phyloP scores from a whole-genome alignment of 257 asterid genomes.

The Marsdenia floribunda region DNA sequence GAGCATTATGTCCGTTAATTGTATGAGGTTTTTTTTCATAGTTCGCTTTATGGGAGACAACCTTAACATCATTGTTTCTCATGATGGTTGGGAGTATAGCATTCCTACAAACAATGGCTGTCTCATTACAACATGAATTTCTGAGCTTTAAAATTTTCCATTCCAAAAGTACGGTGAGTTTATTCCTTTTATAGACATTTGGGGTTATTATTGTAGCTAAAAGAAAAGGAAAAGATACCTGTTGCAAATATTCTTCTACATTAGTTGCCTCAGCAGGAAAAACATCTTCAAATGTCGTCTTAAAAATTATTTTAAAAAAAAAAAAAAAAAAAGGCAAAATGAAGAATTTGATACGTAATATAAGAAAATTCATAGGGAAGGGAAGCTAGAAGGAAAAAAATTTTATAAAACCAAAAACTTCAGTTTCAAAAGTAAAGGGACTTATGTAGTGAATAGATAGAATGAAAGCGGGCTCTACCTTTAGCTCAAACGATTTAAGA shows the following conservation, averaged over 20 bases:
- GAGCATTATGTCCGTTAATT: background rate
- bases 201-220: background rate
- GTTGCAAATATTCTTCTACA: constrained; percentile 93
- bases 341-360: background rate
- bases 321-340: constrained; percentile 13
- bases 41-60: background rate
- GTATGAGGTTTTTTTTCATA: background rate
- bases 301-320: background rate
- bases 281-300: constrained; percentile 97
- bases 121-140: background rate
- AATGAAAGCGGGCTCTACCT: constrained; percentile 36
- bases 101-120: background rate
- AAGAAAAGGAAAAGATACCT: constrained; percentile 44
- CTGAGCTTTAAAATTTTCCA: background rate
- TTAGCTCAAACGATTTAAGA: constrained; percentile 92
- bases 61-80: background rate
- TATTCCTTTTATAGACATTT: background rate
- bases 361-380: background rate
- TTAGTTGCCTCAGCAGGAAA: constrained; percentile 96
- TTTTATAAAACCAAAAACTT: background rate
- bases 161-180: background rate
- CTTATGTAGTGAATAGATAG: background rate
- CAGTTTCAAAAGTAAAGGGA: background rate
- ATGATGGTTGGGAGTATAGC: background rate
- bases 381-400: background rate